Percentiles rank a stretch among this genome's conserved stretches.
phyloP scores from a whole-genome alignment of 108 stramenopile genomes.

The Seminavis robusta region DNA sequence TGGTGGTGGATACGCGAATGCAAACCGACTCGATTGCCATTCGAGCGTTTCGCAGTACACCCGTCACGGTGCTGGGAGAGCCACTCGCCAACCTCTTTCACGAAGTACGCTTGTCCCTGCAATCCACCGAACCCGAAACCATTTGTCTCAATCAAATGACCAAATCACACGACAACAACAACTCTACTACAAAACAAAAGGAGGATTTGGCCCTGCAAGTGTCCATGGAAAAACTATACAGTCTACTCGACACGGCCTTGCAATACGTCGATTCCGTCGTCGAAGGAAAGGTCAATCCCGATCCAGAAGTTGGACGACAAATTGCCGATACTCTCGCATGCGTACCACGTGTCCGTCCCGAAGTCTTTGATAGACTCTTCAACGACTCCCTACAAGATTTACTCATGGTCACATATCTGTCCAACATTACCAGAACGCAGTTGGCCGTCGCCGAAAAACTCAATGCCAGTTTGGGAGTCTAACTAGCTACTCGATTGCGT shows the following conservation, averaged over 20 bases:
- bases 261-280: constrained; percentile 87
- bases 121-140: constrained; percentile 78
- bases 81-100: constrained; percentile 90
- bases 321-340: constrained; percentile 83
- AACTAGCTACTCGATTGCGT: neutral
- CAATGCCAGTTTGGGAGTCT: constrained; percentile 73
- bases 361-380: constrained; percentile 89
- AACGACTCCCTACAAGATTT: constrained; percentile 93
- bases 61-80: constrained; percentile 73
- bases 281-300: constrained; percentile 60
- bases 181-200: constrained; percentile 12
- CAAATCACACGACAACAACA: constrained; percentile 25
- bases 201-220: constrained; percentile 30
- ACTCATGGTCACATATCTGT: constrained; percentile 96
- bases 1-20: constrained; percentile 83
- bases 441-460: constrained; percentile 94
- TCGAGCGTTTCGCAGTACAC: constrained; percentile 73
- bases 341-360: constrained; percentile 87
- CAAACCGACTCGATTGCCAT: constrained; percentile 60
- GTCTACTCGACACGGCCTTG: constrained; percentile 76
- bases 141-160: constrained; percentile 91
- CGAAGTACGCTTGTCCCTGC: constrained; percentile 74
- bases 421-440: constrained; percentile 91
- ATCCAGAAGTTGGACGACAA: constrained; percentile 69
- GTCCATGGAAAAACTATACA: constrained; percentile 74